These are phyloP conservation scores for Diospyros kaki DNA, from an alignment of 148 eudicot species.

Conservation along the genomic window DNA sequence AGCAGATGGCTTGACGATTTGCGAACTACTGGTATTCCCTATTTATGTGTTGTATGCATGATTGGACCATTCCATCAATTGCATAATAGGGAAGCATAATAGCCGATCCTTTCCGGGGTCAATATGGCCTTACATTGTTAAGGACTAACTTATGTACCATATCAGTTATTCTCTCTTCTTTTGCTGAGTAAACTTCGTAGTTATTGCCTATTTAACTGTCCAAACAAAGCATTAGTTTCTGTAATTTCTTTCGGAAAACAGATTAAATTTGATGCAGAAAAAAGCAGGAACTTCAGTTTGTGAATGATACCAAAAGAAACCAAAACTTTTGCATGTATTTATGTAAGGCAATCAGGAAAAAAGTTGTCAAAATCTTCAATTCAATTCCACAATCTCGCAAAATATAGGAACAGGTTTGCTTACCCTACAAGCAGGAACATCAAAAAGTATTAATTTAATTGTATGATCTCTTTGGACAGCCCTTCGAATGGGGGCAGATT, in stretches of 20 bases:
- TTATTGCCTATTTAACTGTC: not conserved
- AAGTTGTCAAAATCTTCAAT: conserved; percentile 4
- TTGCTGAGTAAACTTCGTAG: no score
- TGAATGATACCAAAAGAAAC: not conserved
- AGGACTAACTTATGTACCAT: conserved; percentile 3
- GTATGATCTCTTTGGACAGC: no score
- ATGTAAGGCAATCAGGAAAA: not conserved
- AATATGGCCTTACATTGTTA: conserved; percentile 1
- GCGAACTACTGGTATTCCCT: not conserved
- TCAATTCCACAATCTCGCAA: not conserved
- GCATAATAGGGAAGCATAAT: not conserved
- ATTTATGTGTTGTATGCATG: not conserved
- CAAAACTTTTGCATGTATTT: not conserved
- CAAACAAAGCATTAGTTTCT: conserved; percentile 12
- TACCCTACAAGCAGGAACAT: not conserved
- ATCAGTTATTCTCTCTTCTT: not conserved
- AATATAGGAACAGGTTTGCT: not conserved
- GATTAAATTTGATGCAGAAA: not conserved
- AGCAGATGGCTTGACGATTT: not conserved
- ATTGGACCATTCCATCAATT: not conserved
- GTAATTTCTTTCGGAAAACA: no score
- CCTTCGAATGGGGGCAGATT: no score
- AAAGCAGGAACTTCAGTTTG: not conserved
- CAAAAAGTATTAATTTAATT: no score
- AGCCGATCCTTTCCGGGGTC: not conserved